Conservation (phyloP, 257 asterid species). For the Solanum piurae region DNA sequence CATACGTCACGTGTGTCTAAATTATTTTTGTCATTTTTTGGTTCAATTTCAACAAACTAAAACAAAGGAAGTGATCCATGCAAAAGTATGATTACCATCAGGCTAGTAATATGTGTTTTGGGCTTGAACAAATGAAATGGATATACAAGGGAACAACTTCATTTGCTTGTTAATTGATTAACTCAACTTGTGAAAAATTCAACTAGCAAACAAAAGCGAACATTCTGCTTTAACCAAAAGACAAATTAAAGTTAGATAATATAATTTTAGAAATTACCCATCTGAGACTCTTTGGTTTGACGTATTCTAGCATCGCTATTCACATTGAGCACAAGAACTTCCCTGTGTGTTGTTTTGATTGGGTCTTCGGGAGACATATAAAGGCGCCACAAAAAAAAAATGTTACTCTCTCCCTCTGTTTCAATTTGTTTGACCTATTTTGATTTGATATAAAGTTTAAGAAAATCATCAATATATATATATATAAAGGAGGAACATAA, state of each 20-base stretch:
- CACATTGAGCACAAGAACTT: background rate
- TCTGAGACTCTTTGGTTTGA: background rate
- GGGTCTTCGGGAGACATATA: background rate
- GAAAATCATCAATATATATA: too few species aligned
- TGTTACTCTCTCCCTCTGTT: too few species aligned
- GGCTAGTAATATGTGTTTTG: background rate
- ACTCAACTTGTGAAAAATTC: background rate
- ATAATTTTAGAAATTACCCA: background rate
- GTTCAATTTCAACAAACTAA: background rate
- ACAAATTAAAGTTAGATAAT: too few species aligned
- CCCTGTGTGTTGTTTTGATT: background rate
- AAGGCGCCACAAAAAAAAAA: too few species aligned
- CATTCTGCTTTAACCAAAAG: background rate
- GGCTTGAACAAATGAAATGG: background rate
- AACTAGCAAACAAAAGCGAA: background rate
- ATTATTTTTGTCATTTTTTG: background rate
- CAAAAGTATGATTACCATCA: background rate
- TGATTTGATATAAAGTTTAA: too few species aligned
- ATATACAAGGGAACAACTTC: too few species aligned
- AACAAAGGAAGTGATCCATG: too few species aligned
- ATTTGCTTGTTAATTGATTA: too few species aligned
- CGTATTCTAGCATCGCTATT: background rate
- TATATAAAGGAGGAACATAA: too few species aligned
- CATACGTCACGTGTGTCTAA: background rate
- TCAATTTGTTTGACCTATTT: too few species aligned